phyloP scores from a whole-genome alignment of 495 filamentous ascomycete genomes.

The Symbiotaphrina buchneri region DNA sequence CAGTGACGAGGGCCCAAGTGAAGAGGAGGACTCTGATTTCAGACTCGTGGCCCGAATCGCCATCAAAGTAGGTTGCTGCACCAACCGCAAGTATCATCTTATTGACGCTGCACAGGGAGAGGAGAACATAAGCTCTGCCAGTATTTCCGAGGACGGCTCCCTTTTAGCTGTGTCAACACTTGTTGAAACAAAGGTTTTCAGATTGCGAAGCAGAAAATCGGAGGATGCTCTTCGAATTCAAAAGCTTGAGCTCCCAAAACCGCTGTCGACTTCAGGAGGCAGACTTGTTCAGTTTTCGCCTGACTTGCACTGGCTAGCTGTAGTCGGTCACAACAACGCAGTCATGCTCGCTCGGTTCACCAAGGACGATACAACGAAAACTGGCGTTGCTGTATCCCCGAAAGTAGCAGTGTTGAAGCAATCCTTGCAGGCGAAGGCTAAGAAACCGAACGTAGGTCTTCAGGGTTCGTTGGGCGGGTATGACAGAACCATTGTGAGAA shows the following conservation, averaged over 20 bases:
- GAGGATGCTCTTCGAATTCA: conserved; percentile 36
- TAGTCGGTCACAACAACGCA: conserved; percentile 25
- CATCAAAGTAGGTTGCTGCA: conserved; percentile 22
- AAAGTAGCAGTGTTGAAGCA: conserved; percentile 30
- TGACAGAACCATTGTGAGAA: conserved; percentile 48
- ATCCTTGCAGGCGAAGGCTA: conserved; percentile 22
- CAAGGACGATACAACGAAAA: neutral
- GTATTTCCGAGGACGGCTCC: conserved; percentile 48
- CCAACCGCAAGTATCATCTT: conserved; percentile 9
- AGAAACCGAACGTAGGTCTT: conserved; percentile 16
- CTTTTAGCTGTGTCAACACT: conserved; percentile 58
- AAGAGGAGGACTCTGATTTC: conserved; percentile 16
- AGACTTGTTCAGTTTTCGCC: conserved; percentile 30
- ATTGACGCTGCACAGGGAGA: conserved; percentile 32
- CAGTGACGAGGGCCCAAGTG: conserved; percentile 11
- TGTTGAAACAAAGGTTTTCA: conserved; percentile 60
- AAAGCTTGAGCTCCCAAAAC: conserved; percentile 36
- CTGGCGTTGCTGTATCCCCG: neutral
- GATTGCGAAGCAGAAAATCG: conserved; percentile 20
- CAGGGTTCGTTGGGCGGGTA: conserved; percentile 58
- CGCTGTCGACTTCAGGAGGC: conserved; percentile 31
- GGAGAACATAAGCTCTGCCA: conserved; percentile 66
- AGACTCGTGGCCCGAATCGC: conserved; percentile 50
- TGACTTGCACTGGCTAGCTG: conserved; percentile 30
- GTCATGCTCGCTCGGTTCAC: conserved; percentile 21